Evolutionary conservation across 2,329 filamentous ascomycete genomes (phyloP).

Genomic region (Amylocarpus encephaloides): DNA sequence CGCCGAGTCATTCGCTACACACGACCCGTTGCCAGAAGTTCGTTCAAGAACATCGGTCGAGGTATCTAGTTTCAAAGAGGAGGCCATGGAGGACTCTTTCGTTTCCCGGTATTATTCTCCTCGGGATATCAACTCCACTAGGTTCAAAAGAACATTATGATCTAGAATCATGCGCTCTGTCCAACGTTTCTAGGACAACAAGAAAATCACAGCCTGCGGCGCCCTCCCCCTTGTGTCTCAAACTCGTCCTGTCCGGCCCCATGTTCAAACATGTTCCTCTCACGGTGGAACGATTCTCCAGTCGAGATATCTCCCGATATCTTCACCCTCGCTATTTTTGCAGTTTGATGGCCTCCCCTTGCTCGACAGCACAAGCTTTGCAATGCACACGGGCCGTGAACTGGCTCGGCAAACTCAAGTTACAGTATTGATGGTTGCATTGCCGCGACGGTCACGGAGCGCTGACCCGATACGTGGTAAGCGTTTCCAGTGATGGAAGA

Average conservation of each 20-base stretch:
- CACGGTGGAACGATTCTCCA: slow-evolving; percentile 10
- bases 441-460: slow-evolving; percentile 2
- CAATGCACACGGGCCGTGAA: not conserved
- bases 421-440: slow-evolving; percentile 1
- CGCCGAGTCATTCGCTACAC: not conserved
- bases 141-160: no score
- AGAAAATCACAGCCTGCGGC: no score
- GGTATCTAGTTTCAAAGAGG: slow-evolving; percentile 13
- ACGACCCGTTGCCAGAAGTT: not conserved
- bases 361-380: not conserved
- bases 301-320: slow-evolving; percentile 5
- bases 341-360: not conserved
- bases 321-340: no score
- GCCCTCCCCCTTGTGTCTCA: no score
- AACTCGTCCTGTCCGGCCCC: no score
- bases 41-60: not conserved
- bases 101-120: not conserved
- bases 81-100: slow-evolving; percentile 3
- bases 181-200: no score
- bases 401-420: not conserved
- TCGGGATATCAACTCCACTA: no score
- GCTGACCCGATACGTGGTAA: not conserved
- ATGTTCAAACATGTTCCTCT: no score
- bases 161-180: no score
- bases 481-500: no score